Evolutionary conservation across 805 yeast species (phyloP).

Genomic region (Hermanozyma aechmeae): DNA sequence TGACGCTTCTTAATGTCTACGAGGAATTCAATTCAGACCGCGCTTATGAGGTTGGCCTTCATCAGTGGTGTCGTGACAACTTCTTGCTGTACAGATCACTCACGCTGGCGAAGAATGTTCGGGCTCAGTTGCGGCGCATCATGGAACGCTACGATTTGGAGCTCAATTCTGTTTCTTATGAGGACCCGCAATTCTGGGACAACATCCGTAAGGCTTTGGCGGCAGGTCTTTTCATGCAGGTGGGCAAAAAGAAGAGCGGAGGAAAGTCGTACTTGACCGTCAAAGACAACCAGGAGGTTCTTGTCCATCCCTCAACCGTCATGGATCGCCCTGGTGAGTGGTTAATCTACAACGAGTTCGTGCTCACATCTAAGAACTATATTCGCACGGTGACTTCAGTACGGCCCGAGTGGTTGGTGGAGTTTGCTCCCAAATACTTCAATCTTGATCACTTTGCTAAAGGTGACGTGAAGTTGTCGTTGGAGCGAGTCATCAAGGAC

Average conservation of each 20-base stretch:
- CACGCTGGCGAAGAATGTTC: slow-evolving; percentile 76
- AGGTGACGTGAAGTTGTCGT: slow-evolving; percentile 64
- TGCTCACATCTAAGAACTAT: slow-evolving; percentile 85
- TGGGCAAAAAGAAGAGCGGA: slow-evolving; percentile 80
- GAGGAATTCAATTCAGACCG: slow-evolving; percentile 75
- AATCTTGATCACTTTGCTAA: slow-evolving; percentile 52
- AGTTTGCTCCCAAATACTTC: slow-evolving; percentile 67
- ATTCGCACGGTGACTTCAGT: slow-evolving; percentile 89
- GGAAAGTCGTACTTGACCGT: slow-evolving; percentile 79
- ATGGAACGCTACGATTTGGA: slow-evolving; percentile 78
- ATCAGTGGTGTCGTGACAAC: slow-evolving; percentile 88
- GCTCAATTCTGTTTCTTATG: slow-evolving; percentile 54
- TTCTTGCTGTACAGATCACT: slow-evolving; percentile 78
- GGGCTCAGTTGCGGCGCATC: slow-evolving; percentile 71
- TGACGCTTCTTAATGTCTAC: slow-evolving; percentile 81
- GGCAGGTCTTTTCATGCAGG: slow-evolving; percentile 97
- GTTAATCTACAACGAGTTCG: slow-evolving; percentile 93
- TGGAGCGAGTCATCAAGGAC: slow-evolving; percentile 41
- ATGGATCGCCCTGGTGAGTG: slow-evolving; percentile 84
- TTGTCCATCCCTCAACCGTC: slow-evolving; percentile 89
- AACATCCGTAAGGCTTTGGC: slow-evolving; percentile 80
- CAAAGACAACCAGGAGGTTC: slow-evolving; percentile 92
- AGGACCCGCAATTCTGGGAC: slow-evolving; percentile 54
- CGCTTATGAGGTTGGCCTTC: slow-evolving; percentile 53
- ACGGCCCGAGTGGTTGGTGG: slow-evolving; percentile 87